Base-by-base conservation (phyloP, 371 early-diverging fungal species). In the Nematocida homosporus region DNA sequence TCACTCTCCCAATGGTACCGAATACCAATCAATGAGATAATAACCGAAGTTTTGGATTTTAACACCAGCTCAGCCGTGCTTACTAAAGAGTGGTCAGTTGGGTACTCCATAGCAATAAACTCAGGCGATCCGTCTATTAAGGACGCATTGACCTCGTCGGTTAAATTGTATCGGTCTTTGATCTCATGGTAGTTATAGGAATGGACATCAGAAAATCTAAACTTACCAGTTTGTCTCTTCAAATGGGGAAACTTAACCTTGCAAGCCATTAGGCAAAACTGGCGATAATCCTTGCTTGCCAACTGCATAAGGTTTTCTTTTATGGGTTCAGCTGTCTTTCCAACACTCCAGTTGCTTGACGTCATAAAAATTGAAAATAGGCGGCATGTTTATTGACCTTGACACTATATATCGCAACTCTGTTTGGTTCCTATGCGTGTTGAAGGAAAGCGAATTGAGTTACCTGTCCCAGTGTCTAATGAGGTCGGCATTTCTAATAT, bases 401-500 rank as follows among this genome's bases (percentile, higher is more conserved):
- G 18, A 23, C 23, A 44, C 47, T 30, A 68, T 68, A 42, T 32
- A 32, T 44, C 35, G 16, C 23, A 8, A 29, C 18, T 53, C 50
- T 25, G 50, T 68, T 40, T 44, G 47, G 52, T n/a, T 41, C 29
- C 10, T 34, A 72, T 72, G 75, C 41, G 52, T 23, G 47, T 72
- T n/a, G 51, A 72, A 72, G 75, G 60, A 61, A 48, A 37, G 23
- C 20, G 30, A 42, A 13, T 37, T 51, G 53, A 53, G 29, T 29
- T 25, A 57, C 23, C 35, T 18, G 32, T 65, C 4, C 41, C 34
- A 32, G 13, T 20, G n/a, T 25, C 54, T 8, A 13, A 13, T 29
- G 54, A 13, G 54, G 8, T 82, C 29, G 99, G 97, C 51, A 93
- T 99, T 82, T 89, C 92, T 82, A 92, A 92, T 84, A 87, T 94